These are phyloP conservation scores for Russula vinacea DNA, from an alignment of 768 basidiomycete species.

Conservation along the genomic window DNA sequence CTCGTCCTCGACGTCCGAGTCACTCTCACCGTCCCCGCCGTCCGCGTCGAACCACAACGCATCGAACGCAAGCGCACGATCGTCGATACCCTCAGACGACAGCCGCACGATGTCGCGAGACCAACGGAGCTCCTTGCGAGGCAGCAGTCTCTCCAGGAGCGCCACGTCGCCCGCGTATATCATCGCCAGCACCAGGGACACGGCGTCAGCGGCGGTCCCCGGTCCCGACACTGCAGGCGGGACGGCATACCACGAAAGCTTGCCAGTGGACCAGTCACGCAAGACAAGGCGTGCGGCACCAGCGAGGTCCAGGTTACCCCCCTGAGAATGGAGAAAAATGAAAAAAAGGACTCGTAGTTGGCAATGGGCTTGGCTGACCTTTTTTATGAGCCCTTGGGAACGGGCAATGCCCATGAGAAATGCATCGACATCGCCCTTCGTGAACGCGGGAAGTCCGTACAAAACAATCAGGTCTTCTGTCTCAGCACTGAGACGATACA, in stretches of 20 bases:
- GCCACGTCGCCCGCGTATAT: slow-evolving; percentile 48
- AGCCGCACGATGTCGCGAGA: slow-evolving; percentile 50
- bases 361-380: slow-evolving; percentile 45
- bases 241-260: slow-evolving; percentile 67
- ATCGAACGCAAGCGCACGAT: slow-evolving; percentile 43
- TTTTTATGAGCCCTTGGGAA: slow-evolving; percentile 69
- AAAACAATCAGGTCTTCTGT: slow-evolving; percentile 86
- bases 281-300: slow-evolving; percentile 76
- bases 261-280: slow-evolving; percentile 79
- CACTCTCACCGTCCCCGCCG: slow-evolving; percentile 39
- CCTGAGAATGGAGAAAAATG: slow-evolving; percentile 42
- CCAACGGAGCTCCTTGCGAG: slow-evolving; percentile 68
- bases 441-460: slow-evolving; percentile 80
- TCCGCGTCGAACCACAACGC: slow-evolving; percentile 42
- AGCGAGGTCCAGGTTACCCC: slow-evolving; percentile 66
- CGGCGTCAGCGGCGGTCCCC: slow-evolving; percentile 11
- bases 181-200: slow-evolving; percentile 32
- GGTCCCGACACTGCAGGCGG: slow-evolving; percentile 40
- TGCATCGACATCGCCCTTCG: slow-evolving; percentile 58
- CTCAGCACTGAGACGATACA: slow-evolving; percentile 65
- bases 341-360: slow-evolving; percentile 17
- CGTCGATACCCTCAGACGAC: slow-evolving; percentile 40
- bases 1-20: slow-evolving; percentile 37
- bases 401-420: slow-evolving; percentile 80
- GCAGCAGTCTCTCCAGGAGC: slow-evolving; percentile 47